These are phyloP conservation scores for Zancudomyces culisetae DNA, from an alignment of 371 early-diverging fungal species.

Conservation along the genomic window DNA sequence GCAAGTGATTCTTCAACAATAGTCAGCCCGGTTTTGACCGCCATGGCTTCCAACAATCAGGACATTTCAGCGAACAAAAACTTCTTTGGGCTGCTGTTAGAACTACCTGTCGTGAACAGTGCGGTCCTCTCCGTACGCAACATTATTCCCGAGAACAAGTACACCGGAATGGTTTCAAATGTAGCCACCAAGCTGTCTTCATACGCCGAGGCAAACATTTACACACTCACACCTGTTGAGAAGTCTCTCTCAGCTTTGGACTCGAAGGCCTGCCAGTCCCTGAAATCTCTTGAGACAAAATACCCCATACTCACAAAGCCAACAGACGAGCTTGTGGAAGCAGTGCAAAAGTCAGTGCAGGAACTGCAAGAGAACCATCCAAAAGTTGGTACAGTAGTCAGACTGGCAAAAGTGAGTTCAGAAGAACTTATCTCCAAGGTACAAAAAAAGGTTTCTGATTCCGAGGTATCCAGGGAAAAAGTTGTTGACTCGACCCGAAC, in stretches of 20 bases:
- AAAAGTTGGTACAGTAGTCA: slow-evolving; percentile 23
- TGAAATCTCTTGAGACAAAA: slow-evolving; percentile 35
- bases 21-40: background rate
- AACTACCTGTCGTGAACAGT: slow-evolving; percentile 39
- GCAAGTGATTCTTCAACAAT: background rate
- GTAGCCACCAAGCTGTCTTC: slow-evolving; percentile 25
- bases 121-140: slow-evolving; percentile 27
- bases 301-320: slow-evolving; percentile 40
- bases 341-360: slow-evolving; percentile 24
- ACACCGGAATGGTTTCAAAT: slow-evolving; percentile 17
- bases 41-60: slow-evolving; percentile 12
- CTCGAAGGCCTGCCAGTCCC: slow-evolving; percentile 34
- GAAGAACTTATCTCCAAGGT: background rate
- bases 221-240: slow-evolving; percentile 21
- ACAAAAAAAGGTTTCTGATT: background rate
- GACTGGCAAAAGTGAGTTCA: slow-evolving; percentile 16
- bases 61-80: slow-evolving; percentile 9
- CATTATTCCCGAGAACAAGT: slow-evolving; percentile 31
- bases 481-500: too few relatives aligned
- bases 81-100: slow-evolving; percentile 28
- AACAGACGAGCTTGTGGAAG: slow-evolving; percentile 32
- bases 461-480: too few relatives aligned
- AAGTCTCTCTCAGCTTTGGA: slow-evolving; percentile 34
- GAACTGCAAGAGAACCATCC: slow-evolving; percentile 17
- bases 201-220: slow-evolving; percentile 24